Base-by-base conservation (phyloP, 2,329 filamentous ascomycete genomes). In the Hymenoscyphus scutula region DNA sequence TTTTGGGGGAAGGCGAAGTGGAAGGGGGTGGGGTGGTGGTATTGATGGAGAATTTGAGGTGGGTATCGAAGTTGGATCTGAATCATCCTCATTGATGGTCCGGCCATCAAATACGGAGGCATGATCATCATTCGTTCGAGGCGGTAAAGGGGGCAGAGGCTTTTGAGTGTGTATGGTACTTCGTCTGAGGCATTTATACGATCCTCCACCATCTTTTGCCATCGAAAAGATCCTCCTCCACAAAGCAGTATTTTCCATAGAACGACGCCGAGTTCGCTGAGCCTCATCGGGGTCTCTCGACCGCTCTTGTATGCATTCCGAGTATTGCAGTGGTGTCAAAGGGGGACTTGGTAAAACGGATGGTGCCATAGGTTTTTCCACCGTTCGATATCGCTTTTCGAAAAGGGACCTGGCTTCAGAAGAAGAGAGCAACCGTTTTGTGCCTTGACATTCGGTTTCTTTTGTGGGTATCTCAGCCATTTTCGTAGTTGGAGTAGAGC, bases 391-490 rank as follows among this genome's bases (percentile, higher is more conserved):
- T 56, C 55, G 55, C 48, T 59, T 23, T 25, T 54, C 53, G 34
- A 59, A 63, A 17, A 61, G 17, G 15, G 19, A 48, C 8, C 32
- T 34, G 27, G 61, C 48, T 51, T 63, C 58, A 15, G n/a, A 15
- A 3, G 32, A 13, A 23, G 62, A 59, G 6, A 68, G 61, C 4
- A 56, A 25, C 15, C 55, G 38, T 58, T 57, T n/a, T n/a, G n/a
- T 38, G 41, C 51, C 62, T 19, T 32, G 32, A 13, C 64, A 38
- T 27, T 55, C n/a, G 45, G n/a, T 27, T 10, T 58, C 59, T 23
- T 61, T 64, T 17, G 59, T 34, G 23, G 68, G 64, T 37, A 69
- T 60, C 32, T 62, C 45, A 11, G 66, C 62, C 25, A 11, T 59
- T 32, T 65, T 63, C 2, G 61, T 64, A 7, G 60, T 64, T 41